Evolutionary conservation across 768 basidiomycete species (phyloP).

Genomic region (Neoboletus magnificus): DNA sequence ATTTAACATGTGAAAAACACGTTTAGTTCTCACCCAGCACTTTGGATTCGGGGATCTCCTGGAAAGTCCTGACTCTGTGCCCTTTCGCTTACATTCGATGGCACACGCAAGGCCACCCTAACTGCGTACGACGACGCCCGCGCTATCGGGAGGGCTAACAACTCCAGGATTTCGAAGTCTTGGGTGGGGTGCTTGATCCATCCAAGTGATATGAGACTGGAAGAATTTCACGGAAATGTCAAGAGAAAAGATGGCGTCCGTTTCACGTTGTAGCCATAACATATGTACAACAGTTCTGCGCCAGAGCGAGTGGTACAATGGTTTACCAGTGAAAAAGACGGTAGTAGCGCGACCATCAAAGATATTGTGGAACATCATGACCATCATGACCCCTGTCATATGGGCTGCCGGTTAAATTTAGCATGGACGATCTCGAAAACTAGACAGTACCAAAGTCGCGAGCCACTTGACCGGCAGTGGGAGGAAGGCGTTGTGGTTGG

Average conservation of each 20-base stretch:
- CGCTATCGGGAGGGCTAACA: neutral
- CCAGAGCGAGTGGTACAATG: neutral
- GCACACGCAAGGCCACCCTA: neutral
- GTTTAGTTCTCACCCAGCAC: constrained; percentile 7
- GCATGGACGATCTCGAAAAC: neutral
- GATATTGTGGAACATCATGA: neutral
- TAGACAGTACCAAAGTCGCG: neutral
- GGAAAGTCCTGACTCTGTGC: constrained; percentile 20
- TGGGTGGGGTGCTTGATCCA: neutral
- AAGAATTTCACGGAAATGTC: neutral
- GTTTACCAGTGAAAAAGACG: neutral
- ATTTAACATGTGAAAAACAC: constrained; percentile 8
- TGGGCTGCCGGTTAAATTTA: neutral
- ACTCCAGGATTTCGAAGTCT: neutral
- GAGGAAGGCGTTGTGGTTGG: neutral
- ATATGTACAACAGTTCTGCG: neutral
- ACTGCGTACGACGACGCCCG: constrained; percentile 19
- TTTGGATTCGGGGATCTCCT: constrained; percentile 16
- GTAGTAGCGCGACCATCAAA: neutral
- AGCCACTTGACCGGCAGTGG: neutral
- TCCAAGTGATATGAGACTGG: neutral
- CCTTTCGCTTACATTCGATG: constrained; percentile 7
- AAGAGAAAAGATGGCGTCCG: neutral
- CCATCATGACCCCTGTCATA: neutral
- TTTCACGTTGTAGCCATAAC: neutral